Conservation (phyloP, 192 early-diverging fungal genomes). For the Umbelopsis sp. region DNA sequence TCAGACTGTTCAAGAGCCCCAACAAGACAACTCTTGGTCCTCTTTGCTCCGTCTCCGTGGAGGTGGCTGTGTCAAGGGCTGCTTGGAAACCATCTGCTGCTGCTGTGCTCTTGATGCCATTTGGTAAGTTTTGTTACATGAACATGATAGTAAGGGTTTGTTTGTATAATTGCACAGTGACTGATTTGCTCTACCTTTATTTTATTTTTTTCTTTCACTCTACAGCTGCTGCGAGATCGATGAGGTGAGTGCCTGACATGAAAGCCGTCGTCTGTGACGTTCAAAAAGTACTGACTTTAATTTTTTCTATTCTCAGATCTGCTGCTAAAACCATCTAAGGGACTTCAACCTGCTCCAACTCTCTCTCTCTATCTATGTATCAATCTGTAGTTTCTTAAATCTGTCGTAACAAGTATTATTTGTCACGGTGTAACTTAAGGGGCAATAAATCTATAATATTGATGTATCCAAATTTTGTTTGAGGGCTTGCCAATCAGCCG, state of each 20-base stretch:
- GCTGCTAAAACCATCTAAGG: slow-evolving; percentile 1
- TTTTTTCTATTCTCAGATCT: slow-evolving; percentile 9
- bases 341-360: not conserved
- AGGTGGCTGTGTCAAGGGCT: slow-evolving; percentile 38
- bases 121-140: not conserved
- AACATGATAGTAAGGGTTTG: not conserved
- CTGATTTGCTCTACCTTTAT: not conserved
- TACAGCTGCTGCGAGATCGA: slow-evolving; percentile 11
- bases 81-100: slow-evolving; percentile 36
- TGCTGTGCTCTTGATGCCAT: slow-evolving; percentile 35
- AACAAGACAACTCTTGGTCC: slow-evolving; percentile 20
- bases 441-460: slow-evolving; percentile 11
- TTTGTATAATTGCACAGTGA: not conserved
- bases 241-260: slow-evolving; percentile 2
- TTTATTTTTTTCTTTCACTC: not conserved
- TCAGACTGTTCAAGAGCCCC: slow-evolving; percentile 11
- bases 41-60: slow-evolving; percentile 23
- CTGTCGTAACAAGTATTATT: slow-evolving; percentile 6
- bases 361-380: slow-evolving; percentile 1
- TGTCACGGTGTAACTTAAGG: not conserved
- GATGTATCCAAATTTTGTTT: not conserved
- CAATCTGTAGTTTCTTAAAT: slow-evolving; percentile 6
- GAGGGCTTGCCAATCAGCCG: no score
- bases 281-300: not conserved
- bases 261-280: not conserved